A percentile compares a stretch with the other conserved stretches of the same genome.
Conservation (phyloP, 768 basidiomycete genomes). For the Lepiota venenata region DNA sequence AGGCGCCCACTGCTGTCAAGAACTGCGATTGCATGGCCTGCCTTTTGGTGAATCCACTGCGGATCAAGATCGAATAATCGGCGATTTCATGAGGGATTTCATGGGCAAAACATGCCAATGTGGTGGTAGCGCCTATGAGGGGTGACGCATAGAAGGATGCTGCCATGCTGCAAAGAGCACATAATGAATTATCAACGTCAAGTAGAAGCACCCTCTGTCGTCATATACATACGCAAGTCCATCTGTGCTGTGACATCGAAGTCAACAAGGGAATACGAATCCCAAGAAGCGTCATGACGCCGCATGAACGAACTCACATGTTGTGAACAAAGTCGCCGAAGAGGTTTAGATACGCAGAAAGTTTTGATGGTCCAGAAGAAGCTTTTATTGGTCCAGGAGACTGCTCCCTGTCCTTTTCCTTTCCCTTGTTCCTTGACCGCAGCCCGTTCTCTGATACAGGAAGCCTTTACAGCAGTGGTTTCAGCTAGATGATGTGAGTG, state of each 20-base stretch:
- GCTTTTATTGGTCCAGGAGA: slow-evolving; percentile 23
- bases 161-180: slow-evolving; percentile 61
- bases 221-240: slow-evolving; percentile 71
- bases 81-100: slow-evolving; percentile 97
- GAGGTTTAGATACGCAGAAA: slow-evolving; percentile 90
- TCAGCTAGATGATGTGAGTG: slow-evolving; percentile 19
- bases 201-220: background rate
- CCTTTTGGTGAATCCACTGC: slow-evolving; percentile 85
- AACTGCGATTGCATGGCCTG: slow-evolving; percentile 96
- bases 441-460: slow-evolving; percentile 43
- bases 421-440: slow-evolving; percentile 40
- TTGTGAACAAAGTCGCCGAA: slow-evolving; percentile 95
- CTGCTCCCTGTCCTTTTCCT: slow-evolving; percentile 18
- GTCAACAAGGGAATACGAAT: slow-evolving; percentile 13
- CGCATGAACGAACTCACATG: slow-evolving; percentile 51
- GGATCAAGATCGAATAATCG: slow-evolving; percentile 92
- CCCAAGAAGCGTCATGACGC: slow-evolving; percentile 6
- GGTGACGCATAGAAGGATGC: slow-evolving; percentile 98
- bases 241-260: slow-evolving; percentile 64
- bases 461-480: slow-evolving; percentile 30
- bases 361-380: slow-evolving; percentile 62
- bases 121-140: slow-evolving; percentile 89
- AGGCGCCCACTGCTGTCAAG: slow-evolving; percentile 87
- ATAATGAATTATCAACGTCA: background rate
- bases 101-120: slow-evolving; percentile 93